A percentile compares a stretch with the other conserved stretches of the same genome.
phyloP scores from a whole-genome alignment of 1,284 basidiomycete species.

The Trichosporon asahii region DNA sequence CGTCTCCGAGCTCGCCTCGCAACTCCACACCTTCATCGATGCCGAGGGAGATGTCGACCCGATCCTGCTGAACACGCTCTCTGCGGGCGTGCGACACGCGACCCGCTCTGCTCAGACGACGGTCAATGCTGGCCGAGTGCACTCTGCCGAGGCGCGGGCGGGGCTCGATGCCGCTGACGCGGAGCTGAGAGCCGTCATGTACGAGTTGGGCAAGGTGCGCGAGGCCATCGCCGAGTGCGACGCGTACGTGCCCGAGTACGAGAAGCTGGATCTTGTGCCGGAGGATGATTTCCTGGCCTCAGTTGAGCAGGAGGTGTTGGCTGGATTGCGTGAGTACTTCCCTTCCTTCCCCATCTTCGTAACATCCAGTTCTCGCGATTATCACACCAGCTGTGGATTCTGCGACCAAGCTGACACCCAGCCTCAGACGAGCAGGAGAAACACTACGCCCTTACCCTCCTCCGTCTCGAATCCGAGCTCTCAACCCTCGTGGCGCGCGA shows the following conservation, averaged over 20 bases:
- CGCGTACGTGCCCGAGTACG: slow-evolving; percentile 39
- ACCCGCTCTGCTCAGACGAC: slow-evolving; percentile 34
- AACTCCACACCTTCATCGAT: slow-evolving; percentile 20
- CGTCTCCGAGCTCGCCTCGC: slow-evolving; percentile 23
- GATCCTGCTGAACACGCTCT: slow-evolving; percentile 27
- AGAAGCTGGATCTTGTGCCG: slow-evolving; percentile 31
- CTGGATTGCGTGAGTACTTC: slow-evolving; percentile 33
- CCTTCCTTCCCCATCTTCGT: neutral
- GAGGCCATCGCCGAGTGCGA: slow-evolving; percentile 43
- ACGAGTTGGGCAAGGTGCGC: slow-evolving; percentile 41
- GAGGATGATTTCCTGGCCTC: slow-evolving; percentile 26
- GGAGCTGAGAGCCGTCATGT: slow-evolving; percentile 37
- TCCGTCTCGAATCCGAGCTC: slow-evolving; percentile 42
- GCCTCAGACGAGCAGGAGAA: slow-evolving; percentile 28
- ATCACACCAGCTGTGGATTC: too few species aligned
- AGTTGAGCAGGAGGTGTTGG: slow-evolving; percentile 22
- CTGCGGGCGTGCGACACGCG: slow-evolving; percentile 33
- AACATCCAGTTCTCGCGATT: too few species aligned
- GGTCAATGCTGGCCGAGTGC: slow-evolving; percentile 37
- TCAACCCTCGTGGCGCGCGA: slow-evolving; percentile 39
- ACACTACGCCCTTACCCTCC: slow-evolving; percentile 35
- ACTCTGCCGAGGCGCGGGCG: slow-evolving; percentile 32
- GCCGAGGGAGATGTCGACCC: neutral
- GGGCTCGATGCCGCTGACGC: slow-evolving; percentile 39
- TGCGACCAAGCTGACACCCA: slow-evolving; percentile 22